Evolutionary conservation across 2,329 filamentous ascomycete species (phyloP), one percentile per base, ranked within the genome.

Genomic region (Lecanoromycetidae sp.): DNA sequence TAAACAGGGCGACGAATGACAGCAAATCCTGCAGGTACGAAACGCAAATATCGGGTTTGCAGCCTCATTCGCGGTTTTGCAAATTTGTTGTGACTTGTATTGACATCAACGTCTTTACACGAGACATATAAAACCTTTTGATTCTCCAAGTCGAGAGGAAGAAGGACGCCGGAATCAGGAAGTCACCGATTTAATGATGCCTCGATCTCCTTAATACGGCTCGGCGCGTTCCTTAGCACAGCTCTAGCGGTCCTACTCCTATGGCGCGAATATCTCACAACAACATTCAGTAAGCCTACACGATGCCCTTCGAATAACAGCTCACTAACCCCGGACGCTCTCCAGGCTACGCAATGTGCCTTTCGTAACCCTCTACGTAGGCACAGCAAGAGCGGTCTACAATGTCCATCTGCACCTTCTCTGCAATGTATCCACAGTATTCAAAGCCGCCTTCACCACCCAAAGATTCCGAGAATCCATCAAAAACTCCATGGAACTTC

Each of bases 341-440:
- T 13, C 26, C 42, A 45, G 43, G 20, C n/a, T 45, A 5, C 15
- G 33, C 25, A 25, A 38, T 23, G 25, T 35, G 22, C 15, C 15
- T 20, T 5, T 37, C 10, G 37, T 48, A 30, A 48, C 19, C 17
- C 33, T 48, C 13, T 13, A 42, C 20, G 32, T 48, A 6, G 45
- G 45, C 15, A 9, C 17, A 10, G 8, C 32, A 12, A 39, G 41
- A 22, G 15, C 34, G 5, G 27, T 26, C 26, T 50, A 40, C 15
- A 48, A 33, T 9, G 41, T 49, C 17, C 48, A 50, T 33, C 20
- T 22, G 7, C 36, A 50, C 13, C 37, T 36, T 8, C 13, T 48
- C 10, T 50, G 44, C 44, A 26, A 42, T 13, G 43, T 33, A n/a
- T 50, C 48, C 23, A 19, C 48, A 3, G 40, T 36, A 23, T 53